phyloP scores from a whole-genome alignment of 2,329 filamentous ascomycete species.

The Pyricularia pennisetigena region DNA sequence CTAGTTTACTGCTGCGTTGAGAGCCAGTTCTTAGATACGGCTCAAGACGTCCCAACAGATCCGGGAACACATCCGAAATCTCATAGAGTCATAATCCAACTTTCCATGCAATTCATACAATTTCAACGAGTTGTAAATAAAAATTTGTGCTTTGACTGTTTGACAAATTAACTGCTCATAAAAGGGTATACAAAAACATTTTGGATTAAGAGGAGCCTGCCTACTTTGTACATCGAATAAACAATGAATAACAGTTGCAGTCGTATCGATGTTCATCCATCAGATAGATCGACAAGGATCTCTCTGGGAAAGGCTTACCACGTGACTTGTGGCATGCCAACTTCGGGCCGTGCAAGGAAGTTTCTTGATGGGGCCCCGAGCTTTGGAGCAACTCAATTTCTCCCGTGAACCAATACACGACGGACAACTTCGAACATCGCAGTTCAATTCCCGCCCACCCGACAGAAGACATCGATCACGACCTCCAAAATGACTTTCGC shows the following conservation, averaged over 20 bases:
- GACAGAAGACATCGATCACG: slow-evolving; percentile 19
- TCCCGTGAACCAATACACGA: slow-evolving; percentile 7
- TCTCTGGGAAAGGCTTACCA: not conserved
- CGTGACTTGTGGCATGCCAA: slow-evolving; percentile 1
- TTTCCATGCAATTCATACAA: not conserved
- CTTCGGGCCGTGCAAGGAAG: not conserved
- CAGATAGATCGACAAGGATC: not conserved
- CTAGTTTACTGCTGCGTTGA: not conserved
- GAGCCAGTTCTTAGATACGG: not conserved
- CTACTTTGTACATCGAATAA: no score
- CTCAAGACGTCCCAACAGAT: not conserved
- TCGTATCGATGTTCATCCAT: not conserved
- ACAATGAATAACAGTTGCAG: not conserved
- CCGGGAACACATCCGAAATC: not conserved
- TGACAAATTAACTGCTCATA: not conserved
- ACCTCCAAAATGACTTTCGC: slow-evolving; percentile 81
- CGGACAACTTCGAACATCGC: not conserved
- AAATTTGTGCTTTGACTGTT: not conserved
- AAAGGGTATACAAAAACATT: not conserved
- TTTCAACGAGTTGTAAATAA: not conserved
- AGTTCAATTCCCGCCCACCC: slow-evolving; percentile 9
- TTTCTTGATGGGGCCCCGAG: not conserved
- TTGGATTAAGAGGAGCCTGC: not conserved
- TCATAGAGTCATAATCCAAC: not conserved
- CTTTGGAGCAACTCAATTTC: slow-evolving; percentile 9